A percentile compares a stretch with the other conserved stretches of the same genome.
Conservation (phyloP, 2,329 filamentous ascomycete species). For the Tolypocladium inflatum region DNA sequence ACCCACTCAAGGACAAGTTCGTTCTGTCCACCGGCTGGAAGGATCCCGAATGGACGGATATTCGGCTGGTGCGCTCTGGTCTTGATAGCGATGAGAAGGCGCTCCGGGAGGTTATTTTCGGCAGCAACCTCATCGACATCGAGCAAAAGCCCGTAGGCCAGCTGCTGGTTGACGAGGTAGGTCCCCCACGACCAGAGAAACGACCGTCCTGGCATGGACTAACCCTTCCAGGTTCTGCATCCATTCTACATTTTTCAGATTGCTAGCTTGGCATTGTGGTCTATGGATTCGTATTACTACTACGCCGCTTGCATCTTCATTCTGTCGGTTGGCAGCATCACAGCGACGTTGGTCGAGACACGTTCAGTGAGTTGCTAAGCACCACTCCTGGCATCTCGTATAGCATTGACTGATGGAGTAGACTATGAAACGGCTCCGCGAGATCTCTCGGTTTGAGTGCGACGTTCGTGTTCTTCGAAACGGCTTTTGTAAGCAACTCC, state of each 20-base stretch:
- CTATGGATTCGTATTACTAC: slow-evolving; percentile 93
- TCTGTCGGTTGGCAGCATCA: slow-evolving; percentile 89
- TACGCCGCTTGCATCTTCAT: slow-evolving; percentile 92
- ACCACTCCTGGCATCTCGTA: not conserved
- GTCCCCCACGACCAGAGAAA: slow-evolving; percentile 1
- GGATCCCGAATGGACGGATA: slow-evolving; percentile 78
- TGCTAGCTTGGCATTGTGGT: slow-evolving; percentile 90
- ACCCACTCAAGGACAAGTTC: slow-evolving; percentile 84
- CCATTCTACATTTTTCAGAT: slow-evolving; percentile 98
- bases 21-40: slow-evolving; percentile 85
- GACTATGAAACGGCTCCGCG: slow-evolving; percentile 82
- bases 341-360: slow-evolving; percentile 82
- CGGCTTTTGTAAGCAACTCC: slow-evolving; percentile 65
- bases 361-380: slow-evolving; percentile 50
- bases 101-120: slow-evolving; percentile 77
- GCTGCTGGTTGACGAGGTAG: slow-evolving; percentile 78
- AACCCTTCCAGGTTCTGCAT: slow-evolving; percentile 61
- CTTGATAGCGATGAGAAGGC: slow-evolving; percentile 85
- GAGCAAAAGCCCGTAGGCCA: slow-evolving; percentile 78
- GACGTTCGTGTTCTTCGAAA: slow-evolving; percentile 88
- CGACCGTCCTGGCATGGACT: not conserved
- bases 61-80: slow-evolving; percentile 64
- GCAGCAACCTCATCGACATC: slow-evolving; percentile 84
- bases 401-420: slow-evolving; percentile 17
- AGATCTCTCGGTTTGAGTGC: slow-evolving; percentile 92